Evolutionary conservation across 2,329 filamentous ascomycete genomes (phyloP), one percentile per base, ranked within the genome.

Genomic region (Metarhizium robertsii): DNA sequence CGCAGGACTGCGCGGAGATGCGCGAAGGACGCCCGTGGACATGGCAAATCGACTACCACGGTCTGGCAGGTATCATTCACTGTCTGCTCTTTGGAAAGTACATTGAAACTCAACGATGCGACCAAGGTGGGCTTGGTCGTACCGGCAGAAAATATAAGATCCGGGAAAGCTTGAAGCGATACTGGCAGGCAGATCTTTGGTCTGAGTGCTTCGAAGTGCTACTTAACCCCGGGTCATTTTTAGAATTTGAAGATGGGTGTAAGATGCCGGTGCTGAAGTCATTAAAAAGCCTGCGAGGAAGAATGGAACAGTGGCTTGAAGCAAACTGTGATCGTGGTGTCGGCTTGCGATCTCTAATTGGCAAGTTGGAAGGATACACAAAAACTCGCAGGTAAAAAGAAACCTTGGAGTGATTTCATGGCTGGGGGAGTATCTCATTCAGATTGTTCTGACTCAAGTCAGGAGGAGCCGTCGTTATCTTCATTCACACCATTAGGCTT

Each of bases 181-280:
- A 99, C 72, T 99, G 94, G 94, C 92, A 97, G 76, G 87, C 85
- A 51, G 91, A 96, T 52, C 83, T 97, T 48, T 99, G 94, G 94
- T 73, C 68, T 2, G 84, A 88, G 58, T 85, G 87, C 50, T 95
- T 99, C 69, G 87, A 92, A 61, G 64, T 97, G 57, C 73, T 97
- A 61, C 76, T 99, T 47, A 99, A 99, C 69, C 92, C 92, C 0
- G 78, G 80, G 2, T 78, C 77, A 56, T 84, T 85, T 70, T 70
- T 81, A n/a, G 79, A 80, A 10, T 74, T 67, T 1, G 91, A 92
- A 69, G 84, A 85, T 32, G 83, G 77, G 1, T 71, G 68, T n/a
- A 79, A 72, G 61, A 79, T 96, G 79, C 92, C 92, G 0, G 80
- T 92, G 4, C 68, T 88, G 56, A 83, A 76, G 65, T 82, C 86